Conservation (phyloP, 2,329 filamentous ascomycete genomes). For the Boeremia lycopersici region DNA sequence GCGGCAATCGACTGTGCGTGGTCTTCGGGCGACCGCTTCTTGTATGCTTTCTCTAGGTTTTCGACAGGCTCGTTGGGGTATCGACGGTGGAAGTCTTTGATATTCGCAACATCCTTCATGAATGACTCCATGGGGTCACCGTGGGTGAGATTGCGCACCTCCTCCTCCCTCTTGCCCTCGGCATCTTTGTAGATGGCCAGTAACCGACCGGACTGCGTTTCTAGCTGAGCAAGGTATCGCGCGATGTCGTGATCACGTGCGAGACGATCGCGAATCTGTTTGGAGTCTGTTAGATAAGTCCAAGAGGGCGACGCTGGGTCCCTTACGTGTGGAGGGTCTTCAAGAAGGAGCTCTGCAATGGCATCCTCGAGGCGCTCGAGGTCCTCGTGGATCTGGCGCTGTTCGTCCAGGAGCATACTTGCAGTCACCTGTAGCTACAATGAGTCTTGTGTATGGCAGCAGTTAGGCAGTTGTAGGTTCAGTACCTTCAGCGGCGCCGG, state of each 20-base stretch:
- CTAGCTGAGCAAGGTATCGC: conserved; percentile 84
- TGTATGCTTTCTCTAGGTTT: conserved; percentile 92
- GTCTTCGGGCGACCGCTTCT: conserved; percentile 69
- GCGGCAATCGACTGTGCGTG: conserved; percentile 66
- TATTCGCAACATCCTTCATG: conserved; percentile 79
- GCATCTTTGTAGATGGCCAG: conserved; percentile 84
- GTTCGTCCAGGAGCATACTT: conserved; percentile 84
- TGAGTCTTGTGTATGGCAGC: conserved; percentile 23
- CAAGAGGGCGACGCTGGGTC: not conserved
- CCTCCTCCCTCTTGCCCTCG: conserved; percentile 72
- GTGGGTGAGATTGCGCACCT: conserved; percentile 81
- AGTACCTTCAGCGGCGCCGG: conserved; percentile 32
- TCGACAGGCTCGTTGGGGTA: conserved; percentile 96
- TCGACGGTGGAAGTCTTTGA: conserved; percentile 85
- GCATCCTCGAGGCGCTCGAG: conserved; percentile 94
- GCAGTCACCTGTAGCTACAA: conserved; percentile 26
- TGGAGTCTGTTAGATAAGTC: conserved; percentile 5
- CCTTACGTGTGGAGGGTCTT: conserved; percentile 86
- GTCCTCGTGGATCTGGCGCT: conserved; percentile 94
- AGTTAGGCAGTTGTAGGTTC: conserved; percentile 19
- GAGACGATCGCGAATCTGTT: conserved; percentile 82
- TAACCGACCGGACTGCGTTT: conserved; percentile 80
- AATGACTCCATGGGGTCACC: conserved; percentile 91
- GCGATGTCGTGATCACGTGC: conserved; percentile 91
- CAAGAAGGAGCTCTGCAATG: conserved; percentile 83